These are phyloP conservation scores for Dinochytrium kinnereticum DNA, from an alignment of 371 early-diverging fungal species.

Conservation along the genomic window DNA sequence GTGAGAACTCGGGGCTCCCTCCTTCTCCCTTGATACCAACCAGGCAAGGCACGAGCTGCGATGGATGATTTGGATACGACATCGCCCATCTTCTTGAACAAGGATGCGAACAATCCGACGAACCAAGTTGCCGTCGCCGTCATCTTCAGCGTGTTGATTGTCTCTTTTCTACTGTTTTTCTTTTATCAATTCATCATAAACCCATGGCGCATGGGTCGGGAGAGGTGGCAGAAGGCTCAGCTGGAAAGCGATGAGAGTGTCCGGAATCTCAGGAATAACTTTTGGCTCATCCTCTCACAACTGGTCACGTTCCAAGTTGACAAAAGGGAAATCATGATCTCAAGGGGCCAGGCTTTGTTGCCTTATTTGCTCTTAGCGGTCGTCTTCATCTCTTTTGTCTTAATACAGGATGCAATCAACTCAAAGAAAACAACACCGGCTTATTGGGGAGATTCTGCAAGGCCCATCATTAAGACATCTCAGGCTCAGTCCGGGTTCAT, in stretches of 20 bases:
- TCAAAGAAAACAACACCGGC: background rate
- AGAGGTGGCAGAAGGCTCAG: conserved; percentile 31
- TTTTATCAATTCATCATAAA: conserved; percentile 27
- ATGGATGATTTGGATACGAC: conserved; percentile 22
- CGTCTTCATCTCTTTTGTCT: conserved; percentile 29
- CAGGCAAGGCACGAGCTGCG: too few species aligned
- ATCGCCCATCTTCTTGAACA: conserved; percentile 34
- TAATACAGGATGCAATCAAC: conserved; percentile 33
- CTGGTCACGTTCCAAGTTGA: conserved; percentile 19
- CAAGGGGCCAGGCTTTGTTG: conserved; percentile 13
- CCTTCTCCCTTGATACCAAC: too few species aligned
- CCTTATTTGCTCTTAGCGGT: conserved; percentile 25
- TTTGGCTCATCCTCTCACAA: conserved; percentile 24
- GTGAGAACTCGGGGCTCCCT: too few species aligned
- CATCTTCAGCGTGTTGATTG: conserved; percentile 25
- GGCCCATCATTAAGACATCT: conserved; percentile 20
- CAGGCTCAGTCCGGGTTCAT: conserved; percentile 39
- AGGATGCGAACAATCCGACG: conserved; percentile 23
- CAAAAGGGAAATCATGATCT: conserved; percentile 21
- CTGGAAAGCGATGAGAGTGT: conserved; percentile 14
- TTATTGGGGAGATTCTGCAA: background rate
- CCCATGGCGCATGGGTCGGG: conserved; percentile 24
- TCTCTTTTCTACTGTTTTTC: conserved; percentile 30
- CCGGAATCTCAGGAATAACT: conserved; percentile 22
- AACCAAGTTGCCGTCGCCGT: conserved; percentile 23